Conservation (phyloP, 2,329 filamentous ascomycete species). For the Torrubiellomyces zombiae region DNA sequence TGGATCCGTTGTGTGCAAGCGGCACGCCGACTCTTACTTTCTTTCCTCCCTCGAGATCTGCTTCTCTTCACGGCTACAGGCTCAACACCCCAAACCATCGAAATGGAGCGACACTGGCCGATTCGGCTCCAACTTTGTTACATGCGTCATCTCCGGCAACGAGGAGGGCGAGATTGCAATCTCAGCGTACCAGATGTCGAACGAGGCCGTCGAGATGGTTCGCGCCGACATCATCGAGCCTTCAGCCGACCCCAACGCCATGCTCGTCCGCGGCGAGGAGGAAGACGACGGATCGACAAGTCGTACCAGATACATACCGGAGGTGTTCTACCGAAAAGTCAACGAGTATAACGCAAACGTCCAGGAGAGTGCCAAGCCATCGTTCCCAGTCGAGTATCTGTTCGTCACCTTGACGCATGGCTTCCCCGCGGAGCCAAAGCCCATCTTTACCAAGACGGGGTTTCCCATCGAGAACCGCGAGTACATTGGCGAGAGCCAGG, state of each 20-base stretch:
- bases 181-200: constrained; percentile 86
- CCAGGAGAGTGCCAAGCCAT: constrained; percentile 90
- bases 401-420: constrained; percentile 92
- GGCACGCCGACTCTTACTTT: constrained; percentile 89
- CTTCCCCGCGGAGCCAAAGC: constrained; percentile 68
- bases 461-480: constrained; percentile 92
- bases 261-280: constrained; percentile 87
- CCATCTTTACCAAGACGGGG: constrained; percentile 53
- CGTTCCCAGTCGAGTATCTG: constrained; percentile 92
- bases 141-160: constrained; percentile 88
- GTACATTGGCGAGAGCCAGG: constrained; percentile 70
- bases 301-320: constrained; percentile 77
- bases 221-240: constrained; percentile 87
- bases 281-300: constrained; percentile 57
- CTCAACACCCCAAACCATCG: constrained; percentile 71
- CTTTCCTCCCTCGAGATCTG: constrained; percentile 82
- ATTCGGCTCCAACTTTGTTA: constrained; percentile 95
- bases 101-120: constrained; percentile 94
- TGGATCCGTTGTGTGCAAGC: constrained; percentile 82
- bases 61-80: constrained; percentile 78
- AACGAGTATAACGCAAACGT: constrained; percentile 96
- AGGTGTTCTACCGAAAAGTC: constrained; percentile 88
- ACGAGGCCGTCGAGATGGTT: constrained; percentile 94
- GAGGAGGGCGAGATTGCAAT: constrained; percentile 77
- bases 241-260: constrained; percentile 78